Base-by-base conservation (phyloP, 345 rosid species). In the Eucalyptus curtisii region DNA sequence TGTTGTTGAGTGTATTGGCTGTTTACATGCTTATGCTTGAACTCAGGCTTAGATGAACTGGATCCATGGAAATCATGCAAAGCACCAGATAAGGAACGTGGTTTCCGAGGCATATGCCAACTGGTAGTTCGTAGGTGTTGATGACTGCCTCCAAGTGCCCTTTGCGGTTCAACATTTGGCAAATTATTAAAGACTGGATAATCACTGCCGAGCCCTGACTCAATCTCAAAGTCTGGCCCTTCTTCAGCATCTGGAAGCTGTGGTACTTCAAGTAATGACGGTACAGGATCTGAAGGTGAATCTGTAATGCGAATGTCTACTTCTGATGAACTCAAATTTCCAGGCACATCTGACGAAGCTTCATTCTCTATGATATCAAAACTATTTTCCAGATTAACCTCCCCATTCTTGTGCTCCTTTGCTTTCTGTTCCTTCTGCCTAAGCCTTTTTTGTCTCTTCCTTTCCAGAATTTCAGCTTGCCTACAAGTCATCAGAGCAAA, bases 361-460 rank as follows among this genome's bases (percentile, higher is more conserved):
- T 90, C 92, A 89, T 93, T 93, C 88, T 94, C 96, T 88, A 88
- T 89, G 4, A 88, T 88, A 84, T 93, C 94, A 88, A 87, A 92
- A 85, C 89, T 88, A 88, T 91, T 93, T 91, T 91, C 86, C 55
- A 88, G 81, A 76, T 92, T 89, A 86, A 88, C 91, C 71, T 92
- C 92, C 86, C 66, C 93, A 57, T 89, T 90, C 88, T 88, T 92
- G 87, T 93, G 97, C 84, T 94, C 98, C 93, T 95, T 98, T 86
- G 95, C 96, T 93, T 93, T 96, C 90, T 92, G 97, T 86, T 95
- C 97, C 90, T 95, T 98, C 91, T 95, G 98, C 93, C 99, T 92
- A 52, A 95, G 96, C 91, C 95, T 95, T 90, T 95, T 97, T 93
- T 91, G 96, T 93, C 95, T 95, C 91, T 94, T 98, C 94, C 93